These are phyloP conservation scores for Chrysopogon serrulatus DNA, from an alignment of 176 grass and related monocot species.

Conservation along the genomic window DNA sequence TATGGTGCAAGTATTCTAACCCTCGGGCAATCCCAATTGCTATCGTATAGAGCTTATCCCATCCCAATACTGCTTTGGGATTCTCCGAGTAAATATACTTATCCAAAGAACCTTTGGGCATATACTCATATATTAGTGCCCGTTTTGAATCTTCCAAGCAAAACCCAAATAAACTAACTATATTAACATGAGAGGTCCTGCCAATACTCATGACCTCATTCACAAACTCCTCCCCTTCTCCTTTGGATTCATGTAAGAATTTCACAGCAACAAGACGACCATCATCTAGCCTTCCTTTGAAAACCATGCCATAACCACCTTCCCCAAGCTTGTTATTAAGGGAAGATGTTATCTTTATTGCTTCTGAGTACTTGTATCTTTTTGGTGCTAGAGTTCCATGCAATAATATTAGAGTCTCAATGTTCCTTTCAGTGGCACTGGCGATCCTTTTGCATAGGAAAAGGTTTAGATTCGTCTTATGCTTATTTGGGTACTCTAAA, in stretches of 20 bases:
- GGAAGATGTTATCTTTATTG: constrained; percentile 42
- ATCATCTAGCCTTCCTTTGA: constrained; percentile 28
- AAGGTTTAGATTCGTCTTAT: no score
- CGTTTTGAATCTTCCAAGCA: constrained; percentile 32
- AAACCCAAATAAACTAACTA: constrained; percentile 46
- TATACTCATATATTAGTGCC: constrained; percentile 68
- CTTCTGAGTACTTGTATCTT: constrained; percentile 37
- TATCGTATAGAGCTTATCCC: no score
- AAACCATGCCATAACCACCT: constrained; percentile 61
- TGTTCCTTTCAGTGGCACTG: no score
- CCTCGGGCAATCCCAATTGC: no score
- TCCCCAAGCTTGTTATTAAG: constrained; percentile 48
- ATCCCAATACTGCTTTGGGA: no score
- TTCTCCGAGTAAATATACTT: no score
- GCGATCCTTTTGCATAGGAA: no score
- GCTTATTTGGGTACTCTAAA: no score
- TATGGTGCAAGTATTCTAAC: no score
- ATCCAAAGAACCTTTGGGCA: constrained; percentile 54
- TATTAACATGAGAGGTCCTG: constrained; percentile 49
- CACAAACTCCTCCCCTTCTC: constrained; percentile 36
- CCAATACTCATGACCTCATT: constrained; percentile 46
- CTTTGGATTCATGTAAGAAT: constrained; percentile 25
- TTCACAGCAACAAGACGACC: constrained; percentile 37
- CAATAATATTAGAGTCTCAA: no score
- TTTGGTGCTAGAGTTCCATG: constrained; percentile 16